phyloP scores from a whole-genome alignment of 768 basidiomycete species.

The Russula emetica region DNA sequence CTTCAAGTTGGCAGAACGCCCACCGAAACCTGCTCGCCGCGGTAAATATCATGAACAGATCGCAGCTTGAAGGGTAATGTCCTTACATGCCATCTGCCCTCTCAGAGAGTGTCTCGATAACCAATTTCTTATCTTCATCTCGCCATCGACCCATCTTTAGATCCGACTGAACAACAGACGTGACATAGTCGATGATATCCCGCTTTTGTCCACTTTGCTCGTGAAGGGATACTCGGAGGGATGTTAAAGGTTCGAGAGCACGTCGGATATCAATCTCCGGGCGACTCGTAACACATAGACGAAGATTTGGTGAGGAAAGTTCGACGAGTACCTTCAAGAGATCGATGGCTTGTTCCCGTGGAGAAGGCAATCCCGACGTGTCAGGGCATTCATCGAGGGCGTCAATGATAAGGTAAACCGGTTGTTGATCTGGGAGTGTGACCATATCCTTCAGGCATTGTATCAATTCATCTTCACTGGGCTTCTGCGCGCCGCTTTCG shows the following conservation, averaged over 20 bases:
- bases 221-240: background rate
- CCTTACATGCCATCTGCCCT: constrained; percentile 3
- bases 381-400: background rate
- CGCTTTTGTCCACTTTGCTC: constrained; percentile 1
- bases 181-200: background rate
- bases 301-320: background rate
- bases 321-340: background rate
- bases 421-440: background rate
- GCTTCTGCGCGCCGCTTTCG: background rate
- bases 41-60: background rate
- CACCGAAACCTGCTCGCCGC: background rate
- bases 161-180: background rate
- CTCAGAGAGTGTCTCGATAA: background rate
- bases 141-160: background rate
- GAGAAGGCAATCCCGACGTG: background rate
- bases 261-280: background rate
- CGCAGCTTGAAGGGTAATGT: too few species aligned
- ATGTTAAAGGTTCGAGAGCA: background rate
- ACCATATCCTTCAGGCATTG: background rate
- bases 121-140: background rate
- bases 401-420: background rate
- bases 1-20: background rate
- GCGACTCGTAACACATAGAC: constrained; percentile 1
- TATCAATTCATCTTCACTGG: background rate
- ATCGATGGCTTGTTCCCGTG: background rate